These are phyloP conservation scores for Collybiopsis confluens DNA, from an alignment of 768 basidiomycete species.

Conservation along the genomic window DNA sequence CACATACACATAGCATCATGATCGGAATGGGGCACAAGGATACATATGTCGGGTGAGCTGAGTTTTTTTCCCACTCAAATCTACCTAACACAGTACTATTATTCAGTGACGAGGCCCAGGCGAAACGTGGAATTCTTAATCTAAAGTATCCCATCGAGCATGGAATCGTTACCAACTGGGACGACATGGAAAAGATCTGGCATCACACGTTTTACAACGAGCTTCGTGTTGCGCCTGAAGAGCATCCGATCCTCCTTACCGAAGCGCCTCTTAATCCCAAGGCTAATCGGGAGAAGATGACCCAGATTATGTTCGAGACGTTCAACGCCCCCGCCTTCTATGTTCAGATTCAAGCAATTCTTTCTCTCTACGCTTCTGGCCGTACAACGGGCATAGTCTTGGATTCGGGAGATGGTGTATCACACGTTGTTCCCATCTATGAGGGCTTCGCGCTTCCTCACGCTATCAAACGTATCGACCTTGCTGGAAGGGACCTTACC, in stretches of 20 bases:
- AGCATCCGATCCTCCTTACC: slow-evolving; percentile 44
- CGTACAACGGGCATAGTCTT: slow-evolving; percentile 93
- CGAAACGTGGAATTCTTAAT: slow-evolving; percentile 92
- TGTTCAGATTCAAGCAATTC: slow-evolving; percentile 69
- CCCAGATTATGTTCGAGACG: slow-evolving; percentile 73
- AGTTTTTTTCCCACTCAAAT: slow-evolving; percentile 6
- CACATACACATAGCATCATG: slow-evolving; percentile 94
- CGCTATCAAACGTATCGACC: slow-evolving; percentile 88
- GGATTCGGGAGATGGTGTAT: slow-evolving; percentile 95
- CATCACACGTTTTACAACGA: slow-evolving; percentile 94
- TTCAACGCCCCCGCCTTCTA: slow-evolving; percentile 74
- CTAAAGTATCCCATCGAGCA: slow-evolving; percentile 94
- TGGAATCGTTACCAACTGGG: slow-evolving; percentile 97
- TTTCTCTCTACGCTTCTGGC: slow-evolving; percentile 82
- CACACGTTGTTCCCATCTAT: slow-evolving; percentile 95
- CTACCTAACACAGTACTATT: slow-evolving; percentile 14
- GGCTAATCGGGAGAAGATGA: slow-evolving; percentile 65
- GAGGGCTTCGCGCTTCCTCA: slow-evolving; percentile 92
- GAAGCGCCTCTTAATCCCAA: slow-evolving; percentile 69
- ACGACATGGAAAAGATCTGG: slow-evolving; percentile 99
- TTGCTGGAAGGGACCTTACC: slow-evolving; percentile 91
- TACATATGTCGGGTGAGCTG: slow-evolving; percentile 84
- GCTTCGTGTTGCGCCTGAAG: slow-evolving; percentile 73
- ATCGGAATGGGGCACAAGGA: slow-evolving; percentile 97
- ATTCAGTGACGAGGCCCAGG: slow-evolving; percentile 81